phyloP scores from a whole-genome alignment of 164 flowering plant genomes.

The Dillenia suffruticosa region DNA sequence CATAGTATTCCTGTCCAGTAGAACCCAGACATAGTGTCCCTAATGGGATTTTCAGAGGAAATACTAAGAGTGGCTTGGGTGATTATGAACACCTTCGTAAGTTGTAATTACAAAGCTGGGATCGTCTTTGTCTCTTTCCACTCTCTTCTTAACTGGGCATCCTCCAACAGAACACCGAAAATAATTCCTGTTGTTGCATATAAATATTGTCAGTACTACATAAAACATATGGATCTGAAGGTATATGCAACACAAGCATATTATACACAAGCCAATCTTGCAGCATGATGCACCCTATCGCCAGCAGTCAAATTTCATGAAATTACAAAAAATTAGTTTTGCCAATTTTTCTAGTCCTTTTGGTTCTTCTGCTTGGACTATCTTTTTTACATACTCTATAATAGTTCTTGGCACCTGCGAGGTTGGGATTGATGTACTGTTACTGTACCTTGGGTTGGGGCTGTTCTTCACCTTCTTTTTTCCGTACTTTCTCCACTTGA shows the following conservation, averaged over 20 bases:
- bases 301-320: too few species aligned
- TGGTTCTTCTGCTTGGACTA: too few species aligned
- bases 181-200: slow-evolving; percentile 42
- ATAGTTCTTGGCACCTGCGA: too few species aligned
- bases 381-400: too few species aligned
- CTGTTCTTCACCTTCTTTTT: slow-evolving; percentile 63
- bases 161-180: slow-evolving; percentile 45
- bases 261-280: not conserved
- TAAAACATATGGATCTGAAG: too few species aligned
- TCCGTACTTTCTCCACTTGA: slow-evolving; percentile 61
- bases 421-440: not conserved
- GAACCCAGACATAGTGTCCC: too few species aligned
- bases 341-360: too few species aligned
- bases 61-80: slow-evolving; percentile 20
- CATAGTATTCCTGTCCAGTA: too few species aligned
- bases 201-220: too few species aligned
- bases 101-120: slow-evolving; percentile 45
- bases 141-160: slow-evolving; percentile 62
- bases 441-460: slow-evolving; percentile 48
- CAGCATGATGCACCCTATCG: not conserved
- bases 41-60: slow-evolving; percentile 5
- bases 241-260: not conserved
- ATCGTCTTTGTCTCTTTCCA: slow-evolving; percentile 52
- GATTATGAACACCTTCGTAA: slow-evolving; percentile 52
- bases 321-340: too few species aligned